Evolutionary conservation across 2,329 filamentous ascomycete genomes (phyloP).

Genomic region (Pseudogymnoascus sp.): DNA sequence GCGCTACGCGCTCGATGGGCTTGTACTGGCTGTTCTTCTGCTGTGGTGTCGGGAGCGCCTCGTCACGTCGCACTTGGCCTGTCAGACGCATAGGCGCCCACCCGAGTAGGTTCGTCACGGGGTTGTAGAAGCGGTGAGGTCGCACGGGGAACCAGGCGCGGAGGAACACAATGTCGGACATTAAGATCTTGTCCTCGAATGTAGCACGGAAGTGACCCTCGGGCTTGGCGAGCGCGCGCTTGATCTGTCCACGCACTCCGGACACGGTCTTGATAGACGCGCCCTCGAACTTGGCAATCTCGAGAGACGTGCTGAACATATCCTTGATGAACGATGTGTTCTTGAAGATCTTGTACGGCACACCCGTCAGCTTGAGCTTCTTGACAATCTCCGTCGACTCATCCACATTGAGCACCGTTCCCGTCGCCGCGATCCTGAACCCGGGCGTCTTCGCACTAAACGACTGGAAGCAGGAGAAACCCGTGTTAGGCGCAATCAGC

Average conservation of each 20-base stretch:
- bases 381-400: conserved; percentile 97
- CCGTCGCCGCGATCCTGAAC: conserved; percentile 90
- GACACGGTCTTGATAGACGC: conserved; percentile 94
- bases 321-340: conserved; percentile 98
- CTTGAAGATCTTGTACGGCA: conserved; percentile 96
- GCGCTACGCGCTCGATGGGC: conserved; percentile 51
- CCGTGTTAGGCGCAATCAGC: conserved; percentile 88
- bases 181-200: conserved; percentile 96
- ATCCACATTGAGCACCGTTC: conserved; percentile 87
- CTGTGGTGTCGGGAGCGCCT: conserved; percentile 67
- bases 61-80: conserved; percentile 74
- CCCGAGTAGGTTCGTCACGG: conserved; percentile 80
- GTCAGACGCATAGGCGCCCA: conserved; percentile 95
- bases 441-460: conserved; percentile 77
- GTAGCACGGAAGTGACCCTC: conserved; percentile 95
- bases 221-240: conserved; percentile 83
- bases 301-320: conserved; percentile 90
- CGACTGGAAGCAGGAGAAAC: conserved; percentile 88
- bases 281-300: conserved; percentile 97
- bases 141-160: conserved; percentile 95
- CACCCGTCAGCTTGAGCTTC: conserved; percentile 93
- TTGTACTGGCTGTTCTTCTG: conserved; percentile 82
- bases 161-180: conserved; percentile 93
- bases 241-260: conserved; percentile 92
- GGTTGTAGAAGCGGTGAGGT: conserved; percentile 94